Percentiles rank a stretch among this genome's conserved stretches.
Evolutionary conservation across 768 basidiomycete genomes (phyloP).

Genomic region (Lepiota venenata): DNA sequence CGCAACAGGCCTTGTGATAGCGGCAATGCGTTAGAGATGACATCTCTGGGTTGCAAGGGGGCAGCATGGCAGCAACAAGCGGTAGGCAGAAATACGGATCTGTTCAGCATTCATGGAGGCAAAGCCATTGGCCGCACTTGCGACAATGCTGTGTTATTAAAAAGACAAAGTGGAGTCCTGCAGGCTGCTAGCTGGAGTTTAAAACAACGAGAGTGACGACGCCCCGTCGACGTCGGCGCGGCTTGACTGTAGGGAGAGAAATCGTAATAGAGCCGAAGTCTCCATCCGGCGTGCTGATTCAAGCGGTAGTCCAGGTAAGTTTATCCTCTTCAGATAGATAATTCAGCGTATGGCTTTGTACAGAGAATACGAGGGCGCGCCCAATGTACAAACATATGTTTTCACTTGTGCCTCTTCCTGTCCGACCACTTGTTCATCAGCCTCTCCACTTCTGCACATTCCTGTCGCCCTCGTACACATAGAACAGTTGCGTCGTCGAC

Average conservation of each 20-base stretch:
- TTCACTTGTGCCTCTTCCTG: conserved; percentile 27
- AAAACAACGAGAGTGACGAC: background rate
- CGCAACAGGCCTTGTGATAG: too few species aligned
- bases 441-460: conserved; percentile 60
- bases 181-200: background rate
- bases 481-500: conserved; percentile 55
- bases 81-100: background rate
- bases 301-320: background rate
- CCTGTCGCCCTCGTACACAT: conserved; percentile 64
- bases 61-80: too few species aligned
- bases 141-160: background rate
- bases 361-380: too few species aligned
- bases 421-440: conserved; percentile 38
- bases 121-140: background rate
- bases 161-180: background rate
- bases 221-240: background rate
- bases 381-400: background rate
- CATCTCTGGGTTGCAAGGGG: too few species aligned
- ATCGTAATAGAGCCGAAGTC: background rate
- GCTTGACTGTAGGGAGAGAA: background rate
- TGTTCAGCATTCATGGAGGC: background rate
- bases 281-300: too few species aligned
- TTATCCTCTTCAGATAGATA: background rate
- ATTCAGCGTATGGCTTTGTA: background rate
- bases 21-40: too few species aligned